These are phyloP conservation scores for Diaporthe ilicicola DNA, from an alignment of 2,329 filamentous ascomycete species.

Conservation along the genomic window DNA sequence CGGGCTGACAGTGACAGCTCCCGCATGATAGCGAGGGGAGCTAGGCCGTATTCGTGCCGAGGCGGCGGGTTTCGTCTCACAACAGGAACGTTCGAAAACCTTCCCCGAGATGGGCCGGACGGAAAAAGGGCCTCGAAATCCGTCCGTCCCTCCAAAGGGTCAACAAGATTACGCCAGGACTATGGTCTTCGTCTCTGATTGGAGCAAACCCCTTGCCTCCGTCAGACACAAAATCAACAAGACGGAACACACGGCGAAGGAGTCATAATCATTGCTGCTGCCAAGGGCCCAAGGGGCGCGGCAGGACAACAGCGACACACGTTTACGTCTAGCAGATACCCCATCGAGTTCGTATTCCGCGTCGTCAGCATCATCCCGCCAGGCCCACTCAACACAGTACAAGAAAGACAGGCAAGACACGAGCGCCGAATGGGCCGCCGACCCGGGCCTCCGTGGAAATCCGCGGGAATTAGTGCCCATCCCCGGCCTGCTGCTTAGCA, in stretches of 20 bases:
- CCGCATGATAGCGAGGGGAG: not conserved
- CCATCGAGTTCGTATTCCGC: not conserved
- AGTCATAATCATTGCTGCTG: not conserved
- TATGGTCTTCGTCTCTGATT: not conserved
- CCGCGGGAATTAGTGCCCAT: no score
- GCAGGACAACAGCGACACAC: not conserved
- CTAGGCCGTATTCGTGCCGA: not conserved
- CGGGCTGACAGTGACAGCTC: not conserved
- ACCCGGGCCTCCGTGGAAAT: not conserved
- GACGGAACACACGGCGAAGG: not conserved
- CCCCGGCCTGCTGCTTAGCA: not conserved
- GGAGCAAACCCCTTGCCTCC: not conserved
- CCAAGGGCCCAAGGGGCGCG: constrained; percentile 5
- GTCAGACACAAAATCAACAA: no score
- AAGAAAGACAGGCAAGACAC: not conserved
- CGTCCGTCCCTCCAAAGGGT: not conserved
- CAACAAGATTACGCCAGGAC: not conserved
- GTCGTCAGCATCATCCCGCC: not conserved
- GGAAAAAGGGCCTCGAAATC: not conserved
- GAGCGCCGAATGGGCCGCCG: not conserved
- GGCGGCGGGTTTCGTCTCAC: not conserved
- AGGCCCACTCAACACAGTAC: not conserved
- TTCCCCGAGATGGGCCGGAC: not conserved
- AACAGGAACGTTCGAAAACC: not conserved
- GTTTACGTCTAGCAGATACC: no score